phyloP scores from a whole-genome alignment of 2,329 filamentous ascomycete species.

The Pestalotiopsis sp. region DNA sequence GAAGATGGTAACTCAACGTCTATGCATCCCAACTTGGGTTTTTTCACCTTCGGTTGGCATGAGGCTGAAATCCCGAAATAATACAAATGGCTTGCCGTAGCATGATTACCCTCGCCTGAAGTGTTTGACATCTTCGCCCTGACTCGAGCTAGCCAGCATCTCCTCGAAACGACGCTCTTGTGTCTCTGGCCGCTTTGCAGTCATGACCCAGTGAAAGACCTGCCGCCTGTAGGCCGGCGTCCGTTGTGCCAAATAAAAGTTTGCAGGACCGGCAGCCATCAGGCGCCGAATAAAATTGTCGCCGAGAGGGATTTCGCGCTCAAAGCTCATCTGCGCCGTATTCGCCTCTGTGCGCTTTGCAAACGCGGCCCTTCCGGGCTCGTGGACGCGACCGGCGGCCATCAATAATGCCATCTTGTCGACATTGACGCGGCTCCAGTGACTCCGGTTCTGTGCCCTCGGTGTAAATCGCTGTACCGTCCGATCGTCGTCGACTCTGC shows the following conservation, averaged over 20 bases:
- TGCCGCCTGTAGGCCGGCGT: constrained; percentile 13
- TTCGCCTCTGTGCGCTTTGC: constrained; percentile 13
- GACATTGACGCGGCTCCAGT: constrained; percentile 64
- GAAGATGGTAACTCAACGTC: neutral
- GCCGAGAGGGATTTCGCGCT: constrained; percentile 11
- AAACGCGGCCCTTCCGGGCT: constrained; percentile 14
- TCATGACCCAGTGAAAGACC: constrained; percentile 17
- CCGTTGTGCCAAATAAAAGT: constrained; percentile 6
- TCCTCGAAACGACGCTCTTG: constrained; percentile 15
- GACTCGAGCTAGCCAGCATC: constrained; percentile 12
- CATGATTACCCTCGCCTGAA: neutral
- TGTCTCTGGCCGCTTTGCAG: constrained; percentile 15
- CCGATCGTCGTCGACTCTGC: constrained; percentile 44
- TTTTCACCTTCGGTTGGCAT: too few species aligned
- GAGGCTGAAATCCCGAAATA: neutral
- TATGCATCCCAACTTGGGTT: too few species aligned
- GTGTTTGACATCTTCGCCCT: constrained; percentile 11
- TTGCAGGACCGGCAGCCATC: neutral
- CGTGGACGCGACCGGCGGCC: constrained; percentile 46
- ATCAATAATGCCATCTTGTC: constrained; percentile 48
- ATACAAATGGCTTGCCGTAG: neutral
- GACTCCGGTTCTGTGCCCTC: constrained; percentile 48
- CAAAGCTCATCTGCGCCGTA: constrained; percentile 16
- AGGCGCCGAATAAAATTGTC: constrained; percentile 5
- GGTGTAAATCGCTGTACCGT: constrained; percentile 61